Conservation (phyloP, 345 rosid genomes). For the Populus simonii region DNA sequence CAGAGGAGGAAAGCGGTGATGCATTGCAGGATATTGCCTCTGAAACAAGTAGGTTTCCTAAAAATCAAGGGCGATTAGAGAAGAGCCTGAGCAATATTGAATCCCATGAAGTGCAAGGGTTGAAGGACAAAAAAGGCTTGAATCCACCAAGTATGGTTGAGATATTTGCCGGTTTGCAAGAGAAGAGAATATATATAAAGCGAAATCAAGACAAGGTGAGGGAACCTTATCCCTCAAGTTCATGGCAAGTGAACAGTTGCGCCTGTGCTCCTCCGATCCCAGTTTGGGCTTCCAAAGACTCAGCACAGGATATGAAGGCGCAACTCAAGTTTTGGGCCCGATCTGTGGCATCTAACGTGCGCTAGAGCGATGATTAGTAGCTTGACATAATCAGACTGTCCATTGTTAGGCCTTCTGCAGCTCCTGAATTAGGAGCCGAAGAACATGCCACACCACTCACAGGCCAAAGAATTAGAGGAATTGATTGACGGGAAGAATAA, state of each 20-base stretch:
- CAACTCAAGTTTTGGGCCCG: conserved; percentile 73
- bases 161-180: conserved; percentile 39
- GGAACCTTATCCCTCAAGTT: conserved; percentile 38
- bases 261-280: conserved; percentile 40
- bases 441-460: no score
- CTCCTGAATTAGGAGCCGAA: background rate
- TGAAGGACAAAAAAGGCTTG: conserved; percentile 41
- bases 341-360: conserved; percentile 66
- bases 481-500: background rate
- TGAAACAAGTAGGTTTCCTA: conserved; percentile 18
- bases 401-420: background rate
- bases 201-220: conserved; percentile 7
- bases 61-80: conserved; percentile 20
- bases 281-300: conserved; percentile 35
- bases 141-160: conserved; percentile 23
- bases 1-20: conserved; percentile 15
- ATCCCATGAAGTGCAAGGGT: conserved; percentile 40
- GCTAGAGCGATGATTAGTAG: background rate
- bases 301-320: conserved; percentile 53
- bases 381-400: no score
- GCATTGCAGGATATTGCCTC: background rate
- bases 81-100: conserved; percentile 50
- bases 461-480: background rate
- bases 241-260: conserved; percentile 30
- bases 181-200: conserved; percentile 19